Base-by-base conservation (phyloP, 2,329 filamentous ascomycete genomes). In the Hawksworthiomyces lignivorus region DNA sequence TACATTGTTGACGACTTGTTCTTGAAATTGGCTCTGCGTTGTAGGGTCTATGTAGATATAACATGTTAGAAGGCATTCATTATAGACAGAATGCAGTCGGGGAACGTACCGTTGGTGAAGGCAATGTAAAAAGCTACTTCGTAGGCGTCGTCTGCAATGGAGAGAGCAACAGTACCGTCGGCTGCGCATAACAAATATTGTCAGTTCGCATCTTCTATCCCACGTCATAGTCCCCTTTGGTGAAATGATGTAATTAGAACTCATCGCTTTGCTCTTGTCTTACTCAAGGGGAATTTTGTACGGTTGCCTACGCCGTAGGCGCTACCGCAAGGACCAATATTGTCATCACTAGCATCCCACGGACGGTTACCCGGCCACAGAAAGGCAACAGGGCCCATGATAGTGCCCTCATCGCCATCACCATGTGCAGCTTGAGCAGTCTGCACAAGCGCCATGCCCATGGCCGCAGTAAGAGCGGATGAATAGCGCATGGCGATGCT, bases 341-440 rank as follows among this genome's bases (percentile, higher is more conserved):
- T 75, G 51, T 76, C 73, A 22, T 64, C 52, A 4, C 60, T 59
- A 28, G 68, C 65, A 29, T 60, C 64, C 71, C 71, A 77, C 15
- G 57, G 55, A 20, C 73, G 64, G 50, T 75, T 66, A 3, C 59
- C 54, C 1, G 73, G 73, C 72, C 73, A 77, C 41, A 77, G 56
- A 51, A 77, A 73, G 18, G 70, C 70, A 12, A 70, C 71, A 3
- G 72, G 71, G 6, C 72, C 72, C 69, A 74, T 74, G 19, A 54
- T 39, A n/a, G 51, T 54, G 10, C 59, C 58, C 39, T 59, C 51
- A 5, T 45, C 46, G 20, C 51, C 53, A 15, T 58, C 45, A 7
- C 59, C 60, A 17, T 49, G 48, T 8, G 37, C 45, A 11, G 47
- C 45, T n/a, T 11, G 22, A 10, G 36, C 43, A 19, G 43, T 18